Evolutionary conservation across 2,329 filamentous ascomycete species (phyloP), one percentile per base, ranked within the genome.

Genomic region (Nannizzia gypsea): DNA sequence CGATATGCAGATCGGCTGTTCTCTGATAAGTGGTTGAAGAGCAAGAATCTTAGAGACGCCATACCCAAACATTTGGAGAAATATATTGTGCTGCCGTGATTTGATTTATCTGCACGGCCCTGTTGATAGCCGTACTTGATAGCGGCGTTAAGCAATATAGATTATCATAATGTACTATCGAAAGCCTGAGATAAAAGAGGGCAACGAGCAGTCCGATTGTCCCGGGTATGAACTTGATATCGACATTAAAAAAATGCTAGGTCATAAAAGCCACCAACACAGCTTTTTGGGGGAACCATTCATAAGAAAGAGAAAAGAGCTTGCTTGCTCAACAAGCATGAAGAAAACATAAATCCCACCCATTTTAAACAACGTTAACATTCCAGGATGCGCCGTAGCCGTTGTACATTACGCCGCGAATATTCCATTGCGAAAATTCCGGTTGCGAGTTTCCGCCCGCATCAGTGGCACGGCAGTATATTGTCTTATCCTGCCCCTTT

Each of bases 1-100:
- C 80, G 93, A 69, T 99, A 99, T 72, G 93, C 93, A 3, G 93
- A 99, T 65, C 81, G 93, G 38, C 73, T 99, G 63, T 99, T 99
- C 77, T 95, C 89, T 52, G 84, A 83, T 73, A 91, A 87, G 73
- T 99, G 93, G 93, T 76, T 99, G 66, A 80, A 85, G 72, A 83
- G 85, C 69, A 99, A 97, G 84, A 88, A 87, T 61, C 77, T 99
- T 64, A 73, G 93, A 52, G 82, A 78, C 28, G 86, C 90, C 48
- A 86, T 99, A 71, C 93, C 93, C 5, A 82, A 89, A 77, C 85
- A 89, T 70, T 74, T 97, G 71, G 83, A 88, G 72, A 96, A 90
- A 80, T 97, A 99, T 75, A 95, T 96, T 74, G 91, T 97, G 63
- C 77, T 97, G 73, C 88, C 89, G 65, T 95, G 71, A 65, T 31